Evolutionary conservation across 2,329 filamentous ascomycete species (phyloP), one percentile per base, ranked within the genome.

Genomic region (Fusarium gaditjirri): DNA sequence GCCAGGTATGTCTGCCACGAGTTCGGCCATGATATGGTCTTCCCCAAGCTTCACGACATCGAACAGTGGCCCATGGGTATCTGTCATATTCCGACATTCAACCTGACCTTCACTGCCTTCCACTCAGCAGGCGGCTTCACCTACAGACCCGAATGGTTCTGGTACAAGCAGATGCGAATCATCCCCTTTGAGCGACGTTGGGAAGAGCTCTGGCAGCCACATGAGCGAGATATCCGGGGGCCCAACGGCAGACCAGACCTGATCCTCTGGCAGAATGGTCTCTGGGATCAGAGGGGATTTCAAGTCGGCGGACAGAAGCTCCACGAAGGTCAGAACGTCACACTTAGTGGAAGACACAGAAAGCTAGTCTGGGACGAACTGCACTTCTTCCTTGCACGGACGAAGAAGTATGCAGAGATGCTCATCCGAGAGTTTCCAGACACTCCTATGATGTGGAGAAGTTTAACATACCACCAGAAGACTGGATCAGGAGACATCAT

Each of bases 321-420:
- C 0, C 61, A 64, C n/a, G 21, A 58, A 31, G 57, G 44, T 0
- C 25, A 27, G 7, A 64, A 62, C 5, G 23, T 27, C 14, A 58
- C 58, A 3, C 14, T 61, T 0, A 44, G 16, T 2, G 31, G 12
- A 11, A 39, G 38, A 35, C 33, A 61, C 3, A 38, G 60, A 8
- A 49, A 63, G 25, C 25, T 63, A 11, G 43, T 61, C 17, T 63
- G 61, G 61, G 57, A 64, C 2, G 57, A 64, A 19, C 17, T 64
- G 1, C 57, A 62, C 3, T 64, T 64, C 31, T 62, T 43, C 9
- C 10, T 60, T 3, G 31, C 61, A 2, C 61, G 61, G 1, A 60
- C 61, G 4, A 52, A n/a, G n/a, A 29, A n/a, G 14, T 64, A 38
- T 25, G 44, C 25, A 4, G 25, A 64, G 17, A 27, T 50, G 14